These are phyloP conservation scores for Penstemon davidsonii DNA, from an alignment of 257 asterid species.

Conservation along the genomic window DNA sequence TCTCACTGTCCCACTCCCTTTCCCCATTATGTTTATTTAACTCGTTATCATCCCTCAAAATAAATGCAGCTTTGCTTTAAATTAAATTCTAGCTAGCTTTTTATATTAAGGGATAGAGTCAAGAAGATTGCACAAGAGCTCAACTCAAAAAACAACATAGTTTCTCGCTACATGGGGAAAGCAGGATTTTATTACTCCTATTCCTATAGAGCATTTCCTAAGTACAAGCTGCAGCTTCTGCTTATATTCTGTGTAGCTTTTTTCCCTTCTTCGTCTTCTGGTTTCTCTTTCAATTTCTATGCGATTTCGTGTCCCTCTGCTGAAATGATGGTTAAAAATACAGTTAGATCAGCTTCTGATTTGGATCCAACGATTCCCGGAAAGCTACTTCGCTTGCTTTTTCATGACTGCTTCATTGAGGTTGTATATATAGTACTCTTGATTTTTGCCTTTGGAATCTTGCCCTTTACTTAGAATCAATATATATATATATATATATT, in stretches of 20 bases:
- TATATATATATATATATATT: neutral
- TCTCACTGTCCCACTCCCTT: conserved; percentile 30
- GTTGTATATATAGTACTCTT: conserved; percentile 24
- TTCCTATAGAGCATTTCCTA: conserved; percentile 19
- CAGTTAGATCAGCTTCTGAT: conserved; percentile 69
- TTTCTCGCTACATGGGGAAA: conserved; percentile 37
- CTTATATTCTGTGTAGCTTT: conserved; percentile 15
- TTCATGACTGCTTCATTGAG: conserved; percentile 85
- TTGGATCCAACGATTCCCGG: conserved; percentile 67
- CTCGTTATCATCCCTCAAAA: conserved; percentile 28
- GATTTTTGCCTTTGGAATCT: neutral
- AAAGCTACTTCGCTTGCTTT: conserved; percentile 70
- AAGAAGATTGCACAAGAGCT: conserved; percentile 19
- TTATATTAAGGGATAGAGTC: conserved; percentile 9
- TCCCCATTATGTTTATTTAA: conserved; percentile 13
- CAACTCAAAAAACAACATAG: neutral
- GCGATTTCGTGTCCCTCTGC: conserved; percentile 67
- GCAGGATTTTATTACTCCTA: conserved; percentile 4
- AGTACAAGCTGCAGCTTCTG: conserved; percentile 24
- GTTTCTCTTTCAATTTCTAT: conserved; percentile 51
- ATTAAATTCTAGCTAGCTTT: neutral
- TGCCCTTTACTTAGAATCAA: neutral
- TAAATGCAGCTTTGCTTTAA: conserved; percentile 43
- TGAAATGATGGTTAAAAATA: conserved; percentile 62
- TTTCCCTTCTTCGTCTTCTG: conserved; percentile 29